Conservation (phyloP, 495 filamentous ascomycete genomes). For the Penicillium atrosanguineum region DNA sequence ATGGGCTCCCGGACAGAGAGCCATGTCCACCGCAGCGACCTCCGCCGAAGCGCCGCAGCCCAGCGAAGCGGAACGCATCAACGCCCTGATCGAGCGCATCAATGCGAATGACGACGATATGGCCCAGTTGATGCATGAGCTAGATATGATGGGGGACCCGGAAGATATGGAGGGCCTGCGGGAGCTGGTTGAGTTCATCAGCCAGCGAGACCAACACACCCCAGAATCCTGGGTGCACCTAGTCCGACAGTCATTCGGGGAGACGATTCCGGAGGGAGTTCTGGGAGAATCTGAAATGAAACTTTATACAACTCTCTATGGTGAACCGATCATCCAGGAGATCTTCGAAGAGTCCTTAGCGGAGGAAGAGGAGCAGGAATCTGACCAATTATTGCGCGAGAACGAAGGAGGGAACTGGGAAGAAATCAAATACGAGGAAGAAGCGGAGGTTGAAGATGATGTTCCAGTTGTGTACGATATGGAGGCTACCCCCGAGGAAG, state of each 20-base stretch:
- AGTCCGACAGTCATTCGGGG: constrained; percentile 72
- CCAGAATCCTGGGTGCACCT: constrained; percentile 64
- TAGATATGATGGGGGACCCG: constrained; percentile 30
- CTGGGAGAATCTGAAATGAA: constrained; percentile 66
- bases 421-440: constrained; percentile 52
- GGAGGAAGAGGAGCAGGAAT: constrained; percentile 32
- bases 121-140: constrained; percentile 33
- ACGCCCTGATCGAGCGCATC: constrained; percentile 39
- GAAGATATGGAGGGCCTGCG: constrained; percentile 18
- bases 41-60: constrained; percentile 15
- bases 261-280: constrained; percentile 71
- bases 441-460: constrained; percentile 21
- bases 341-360: constrained; percentile 26
- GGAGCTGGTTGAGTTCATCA: constrained; percentile 23
- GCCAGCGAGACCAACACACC: constrained; percentile 35
- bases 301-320: constrained; percentile 81
- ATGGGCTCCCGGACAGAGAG: constrained; percentile 15
- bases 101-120: constrained; percentile 35
- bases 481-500: constrained; percentile 27
- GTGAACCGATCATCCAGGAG: constrained; percentile 54
- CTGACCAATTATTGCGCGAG: constrained; percentile 52
- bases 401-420: constrained; percentile 59
- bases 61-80: constrained; percentile 25
- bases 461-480: constrained; percentile 40
- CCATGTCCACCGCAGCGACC: constrained; percentile 26